Base-by-base conservation (phyloP, 805 yeast genomes). In the Lipomyces spencermartinsiae region DNA sequence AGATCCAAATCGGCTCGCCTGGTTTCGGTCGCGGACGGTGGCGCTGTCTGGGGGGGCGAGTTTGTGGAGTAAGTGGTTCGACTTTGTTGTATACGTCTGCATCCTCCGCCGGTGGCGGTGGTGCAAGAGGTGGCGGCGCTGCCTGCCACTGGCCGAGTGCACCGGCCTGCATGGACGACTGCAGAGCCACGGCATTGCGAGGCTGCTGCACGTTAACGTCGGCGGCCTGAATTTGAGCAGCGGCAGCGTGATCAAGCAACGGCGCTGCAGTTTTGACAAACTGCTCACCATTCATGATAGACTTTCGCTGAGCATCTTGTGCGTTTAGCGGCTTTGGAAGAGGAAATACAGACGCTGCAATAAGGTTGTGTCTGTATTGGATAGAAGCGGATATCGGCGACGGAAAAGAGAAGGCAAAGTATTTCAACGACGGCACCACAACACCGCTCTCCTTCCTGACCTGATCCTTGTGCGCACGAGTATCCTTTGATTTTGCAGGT, bases 1-100 rank as follows among this genome's bases (percentile, higher is more conserved):
- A 73, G 49, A 73, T 60, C 75, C 75, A 73, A 39, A 64, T 35
- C 43, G 71, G 72, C n/a, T 59, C 66, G 19, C 58, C 65, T 10
- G 69, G 63, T 14, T 61, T 58, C 33, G 69, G 74, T 9, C 65
- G 66, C n/a, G 63, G 73, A 4, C 72, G 63, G 22, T 66, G 71
- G 12, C 56, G 63, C 16, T 57, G 64, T 2, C 34, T 19, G 14
- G 46, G 66, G 10, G 59, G 29, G 16, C 62, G 66, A 25, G 29
- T 53, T 5, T 22, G 61, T 16, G 55, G 22, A 2, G 60, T 19
- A 2, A 33, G 25, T 10, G 22, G 1, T 9, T 49, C n/a, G 49
- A 1, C 8, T 10, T 29, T 19, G 9, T n/a, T 10, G 12, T 10
- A 31, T 22, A 1, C 46, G 6, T 37, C 43, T 7, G 22, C 49